Evolutionary conservation across 2,329 filamentous ascomycete species (phyloP).

Genomic region (Hyphodiscus sp.): DNA sequence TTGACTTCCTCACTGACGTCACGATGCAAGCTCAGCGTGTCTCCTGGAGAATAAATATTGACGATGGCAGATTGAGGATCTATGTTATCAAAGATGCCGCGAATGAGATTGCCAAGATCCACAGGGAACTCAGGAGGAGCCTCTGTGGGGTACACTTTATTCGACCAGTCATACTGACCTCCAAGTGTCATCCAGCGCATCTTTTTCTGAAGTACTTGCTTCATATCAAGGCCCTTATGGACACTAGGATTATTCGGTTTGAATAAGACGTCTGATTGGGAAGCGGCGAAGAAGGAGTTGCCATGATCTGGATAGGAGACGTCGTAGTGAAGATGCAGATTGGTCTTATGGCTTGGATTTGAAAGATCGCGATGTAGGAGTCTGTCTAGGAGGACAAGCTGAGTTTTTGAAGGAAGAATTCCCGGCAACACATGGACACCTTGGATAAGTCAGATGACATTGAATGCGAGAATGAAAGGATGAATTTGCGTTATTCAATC

Average conservation of each 20-base stretch:
- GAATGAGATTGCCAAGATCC: slow-evolving; percentile 64
- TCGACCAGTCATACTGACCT: slow-evolving; percentile 94
- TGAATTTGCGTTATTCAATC: not conserved
- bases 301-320: slow-evolving; percentile 50
- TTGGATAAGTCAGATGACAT: slow-evolving; percentile 33
- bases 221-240: slow-evolving; percentile 68
- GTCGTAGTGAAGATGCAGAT: slow-evolving; percentile 78
- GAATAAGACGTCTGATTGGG: slow-evolving; percentile 46
- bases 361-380: slow-evolving; percentile 74
- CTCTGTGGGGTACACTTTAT: slow-evolving; percentile 69
- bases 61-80: slow-evolving; percentile 84
- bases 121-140: slow-evolving; percentile 64
- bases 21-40: slow-evolving; percentile 86
- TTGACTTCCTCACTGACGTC: slow-evolving; percentile 86
- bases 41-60: slow-evolving; percentile 85
- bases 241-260: slow-evolving; percentile 62
- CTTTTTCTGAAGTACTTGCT: slow-evolving; percentile 68
- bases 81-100: slow-evolving; percentile 68
- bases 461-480: not conserved
- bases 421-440: slow-evolving; percentile 74
- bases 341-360: slow-evolving; percentile 71
- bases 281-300: slow-evolving; percentile 49
- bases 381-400: slow-evolving; percentile 62
- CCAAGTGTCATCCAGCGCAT: slow-evolving; percentile 93
- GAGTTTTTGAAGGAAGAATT: slow-evolving; percentile 63